Evolutionary conservation across 129 eudicot species (phyloP), one percentile per base, ranked within the genome.

Genomic region (Mikania micrantha): DNA sequence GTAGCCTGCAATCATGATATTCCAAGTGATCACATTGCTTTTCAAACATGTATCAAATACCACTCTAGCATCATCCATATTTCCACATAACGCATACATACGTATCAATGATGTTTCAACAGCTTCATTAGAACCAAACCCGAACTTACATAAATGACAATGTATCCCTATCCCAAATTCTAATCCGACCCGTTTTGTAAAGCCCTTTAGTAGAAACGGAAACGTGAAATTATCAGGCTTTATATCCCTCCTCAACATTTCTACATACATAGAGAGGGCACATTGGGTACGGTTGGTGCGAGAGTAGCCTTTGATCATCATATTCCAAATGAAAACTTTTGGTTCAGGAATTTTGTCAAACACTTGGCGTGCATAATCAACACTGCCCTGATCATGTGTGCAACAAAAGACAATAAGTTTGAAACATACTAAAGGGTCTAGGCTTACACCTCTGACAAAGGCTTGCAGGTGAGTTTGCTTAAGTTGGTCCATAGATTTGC

Each of bases 401-500:
- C 78, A 78, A 19, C 82, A 78, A 29, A 75, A 75, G 44, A 69
- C 27, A 28, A 81, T 76, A 32, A 81, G 50, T 66, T 75, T 81
- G 66, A 64, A 75, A 63, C 49, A 59, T 12, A 64, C 5, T 0
- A 11, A 25, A 39, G 78, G 70, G 45, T 85, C 48, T 3, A 63
- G 49, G 63, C 13, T 59, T 3, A 81, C 57, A 34, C 84, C 86
- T 28, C 15, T 71, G 27, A 67, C 69, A 54, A 74, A 71, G 45
- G 69, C 57, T 56, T 81, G 82, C 24, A 70, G 53, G 49, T 85
- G 84, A 65, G 76, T 72, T 34, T 81, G 86, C 67, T 78, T 75
- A 39, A 85, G 77, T 32, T 85, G 84, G 58, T 81, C 73, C 78
- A 81, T 84, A 22, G 84, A 79, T 34, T 68, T 84, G 77, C 90